Base-by-base conservation (phyloP, 139 green algal species). In the Limnomonas spitsbergensis region DNA sequence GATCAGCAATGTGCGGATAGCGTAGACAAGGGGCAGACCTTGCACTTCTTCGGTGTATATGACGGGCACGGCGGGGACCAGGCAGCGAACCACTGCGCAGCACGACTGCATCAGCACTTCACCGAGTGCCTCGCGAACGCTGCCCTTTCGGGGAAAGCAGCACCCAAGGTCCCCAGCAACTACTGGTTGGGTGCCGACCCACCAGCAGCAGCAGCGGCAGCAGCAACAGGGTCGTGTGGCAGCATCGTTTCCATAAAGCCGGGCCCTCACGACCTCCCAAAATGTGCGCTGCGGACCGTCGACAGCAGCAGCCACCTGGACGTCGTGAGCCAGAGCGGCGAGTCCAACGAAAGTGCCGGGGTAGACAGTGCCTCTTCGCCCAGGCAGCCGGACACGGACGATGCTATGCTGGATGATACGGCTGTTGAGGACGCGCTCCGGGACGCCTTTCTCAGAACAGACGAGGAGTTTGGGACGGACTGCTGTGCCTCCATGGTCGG, bases 41-140 rank as follows among this genome's bases (percentile, higher is more conserved):
- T 94, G 32, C 90, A 94, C 82, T 93, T 93, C 70, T 94, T 92
- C 40, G 90, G 86, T 9, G 89, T 94, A 9, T 94, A 90, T 78
- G 90, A 94, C 67, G 90, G 90, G 3, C 90, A 94, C 75, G 90
- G 90, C 9, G 90, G 90, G 36, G 82, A 73, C 31, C 81, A 93
- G 54, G 90, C 88, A 0, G 88, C 90, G 0, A 81, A 88, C 61
- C 86, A 92, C 77, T 94, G 90, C 54, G 84, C 89, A 0, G 69
- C 71, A 56, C 80, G 84, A 31, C 81, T 94, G 70, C 90, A 94
- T 78, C 79, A 91, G 47, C 85, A 91, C 54, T 69, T 94, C 6
- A 83, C 78, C 0, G 80, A 81, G n/a, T 83, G 84, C 4, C 72
- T 91, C 9, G 20, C 34, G 7, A 9, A 66, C 3, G 26, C n/a